Conservation (phyloP, 1,284 basidiomycete species). For the Kalmanozyma brasiliensis region DNA sequence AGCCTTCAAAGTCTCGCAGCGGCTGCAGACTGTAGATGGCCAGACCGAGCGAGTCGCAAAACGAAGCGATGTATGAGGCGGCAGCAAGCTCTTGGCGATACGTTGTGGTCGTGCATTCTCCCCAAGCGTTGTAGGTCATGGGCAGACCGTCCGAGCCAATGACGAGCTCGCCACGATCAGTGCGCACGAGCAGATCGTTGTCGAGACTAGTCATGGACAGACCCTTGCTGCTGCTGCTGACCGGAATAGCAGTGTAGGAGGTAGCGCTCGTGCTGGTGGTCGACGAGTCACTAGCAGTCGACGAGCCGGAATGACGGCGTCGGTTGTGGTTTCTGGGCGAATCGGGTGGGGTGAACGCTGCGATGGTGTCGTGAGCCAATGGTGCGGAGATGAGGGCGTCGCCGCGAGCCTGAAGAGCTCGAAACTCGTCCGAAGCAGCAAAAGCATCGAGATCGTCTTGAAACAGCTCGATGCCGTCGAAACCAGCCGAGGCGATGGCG, state of each 20-base stretch:
- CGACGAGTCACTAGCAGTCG: conserved; percentile 11
- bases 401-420: conserved; percentile 21
- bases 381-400: conserved; percentile 7
- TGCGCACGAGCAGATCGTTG: conserved; percentile 69
- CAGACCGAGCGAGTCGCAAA: conserved; percentile 55
- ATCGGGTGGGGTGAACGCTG: conserved; percentile 46
- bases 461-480: conserved; percentile 67
- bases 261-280: conserved; percentile 14
- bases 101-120: conserved; percentile 37
- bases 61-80: conserved; percentile 54
- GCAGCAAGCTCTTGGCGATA: conserved; percentile 52
- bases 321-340: conserved; percentile 35
- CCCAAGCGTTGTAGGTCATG: conserved; percentile 53
- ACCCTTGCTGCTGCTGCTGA: neutral
- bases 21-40: conserved; percentile 68
- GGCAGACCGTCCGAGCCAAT: conserved; percentile 67
- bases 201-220: conserved; percentile 11
- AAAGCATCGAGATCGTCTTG: conserved; percentile 66
- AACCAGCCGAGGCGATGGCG: conserved; percentile 62
- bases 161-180: conserved; percentile 73
- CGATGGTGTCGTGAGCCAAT: neutral
- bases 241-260: conserved; percentile 28
- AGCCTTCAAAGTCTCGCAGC: conserved; percentile 68
- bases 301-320: conserved; percentile 17
- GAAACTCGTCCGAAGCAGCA: conserved; percentile 54